A percentile compares a stretch with the other conserved stretches of the same genome.
phyloP scores from a whole-genome alignment of 495 filamentous ascomycete species.

The Aspergillus hancockii region DNA sequence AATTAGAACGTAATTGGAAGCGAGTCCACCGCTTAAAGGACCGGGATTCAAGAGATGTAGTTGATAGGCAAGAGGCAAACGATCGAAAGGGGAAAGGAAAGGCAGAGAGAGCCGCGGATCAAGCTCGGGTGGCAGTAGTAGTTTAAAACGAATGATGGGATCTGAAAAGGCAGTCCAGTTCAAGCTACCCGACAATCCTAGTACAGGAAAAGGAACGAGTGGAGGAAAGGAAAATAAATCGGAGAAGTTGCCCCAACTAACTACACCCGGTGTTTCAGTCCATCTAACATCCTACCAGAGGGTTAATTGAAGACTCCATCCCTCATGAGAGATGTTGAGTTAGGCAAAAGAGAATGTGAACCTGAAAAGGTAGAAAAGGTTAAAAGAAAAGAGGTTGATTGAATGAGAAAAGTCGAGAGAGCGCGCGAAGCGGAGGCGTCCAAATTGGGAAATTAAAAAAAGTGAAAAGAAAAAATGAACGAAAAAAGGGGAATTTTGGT shows the following conservation, averaged over 20 bases:
- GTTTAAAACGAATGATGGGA: constrained; percentile 19
- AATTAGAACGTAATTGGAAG: constrained; percentile 9
- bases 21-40: constrained; percentile 5
- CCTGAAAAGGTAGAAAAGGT: constrained; percentile 11
- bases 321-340: constrained; percentile 8
- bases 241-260: constrained; percentile 10
- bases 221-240: constrained; percentile 15
- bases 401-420: constrained; percentile 6
- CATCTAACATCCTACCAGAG: constrained; percentile 31
- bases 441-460: constrained; percentile 11
- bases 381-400: constrained; percentile 12
- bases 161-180: constrained; percentile 1
- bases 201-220: constrained; percentile 16
- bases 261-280: constrained; percentile 14
- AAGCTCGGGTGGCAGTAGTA: constrained; percentile 5
- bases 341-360: background rate
- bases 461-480: constrained; percentile 13
- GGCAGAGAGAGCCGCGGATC: constrained; percentile 8
- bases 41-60: constrained; percentile 2
- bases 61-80: background rate
- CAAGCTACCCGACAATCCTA: constrained; percentile 14
- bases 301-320: constrained; percentile 24
- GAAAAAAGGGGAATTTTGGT: background rate
- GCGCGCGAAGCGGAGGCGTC: constrained; percentile 12
- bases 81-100: constrained; percentile 6